Evolutionary conservation across 305 asterid species (phyloP).

Genomic region (Fraxinus nigra): DNA sequence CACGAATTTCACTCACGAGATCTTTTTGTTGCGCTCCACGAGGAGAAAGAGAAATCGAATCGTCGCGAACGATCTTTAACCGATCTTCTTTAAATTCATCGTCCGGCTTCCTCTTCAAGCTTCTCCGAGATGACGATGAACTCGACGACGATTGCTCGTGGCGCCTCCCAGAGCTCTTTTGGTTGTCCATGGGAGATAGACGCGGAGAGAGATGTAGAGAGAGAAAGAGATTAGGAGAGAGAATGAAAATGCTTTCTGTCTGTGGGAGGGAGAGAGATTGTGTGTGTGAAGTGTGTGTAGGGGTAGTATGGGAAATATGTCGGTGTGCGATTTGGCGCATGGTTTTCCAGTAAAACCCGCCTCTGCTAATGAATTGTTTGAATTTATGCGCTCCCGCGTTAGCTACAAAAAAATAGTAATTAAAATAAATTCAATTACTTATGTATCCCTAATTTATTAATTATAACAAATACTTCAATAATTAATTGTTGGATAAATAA

Average conservation of each 20-base stretch:
- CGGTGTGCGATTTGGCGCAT: neutral
- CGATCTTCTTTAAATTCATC: slow-evolving; percentile 62
- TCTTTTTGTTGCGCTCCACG: slow-evolving; percentile 54
- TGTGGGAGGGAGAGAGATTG: slow-evolving; percentile 4
- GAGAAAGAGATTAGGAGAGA: slow-evolving; percentile 29
- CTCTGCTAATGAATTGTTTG: neutral
- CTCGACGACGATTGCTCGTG: slow-evolving; percentile 53
- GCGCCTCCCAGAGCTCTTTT: slow-evolving; percentile 57
- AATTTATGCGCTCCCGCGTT: neutral
- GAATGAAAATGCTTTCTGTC: slow-evolving; percentile 3
- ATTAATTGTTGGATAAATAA: too few relatives aligned
- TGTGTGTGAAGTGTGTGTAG: neutral
- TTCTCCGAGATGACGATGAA: slow-evolving; percentile 51
- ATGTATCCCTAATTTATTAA: neutral
- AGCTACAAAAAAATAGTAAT: neutral
- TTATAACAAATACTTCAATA: neutral
- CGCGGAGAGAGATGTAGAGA: slow-evolving; percentile 17
- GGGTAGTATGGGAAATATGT: neutral
- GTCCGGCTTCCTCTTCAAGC: slow-evolving; percentile 81
- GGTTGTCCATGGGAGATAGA: slow-evolving; percentile 65
- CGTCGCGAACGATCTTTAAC: slow-evolving; percentile 41
- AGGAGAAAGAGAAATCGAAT: slow-evolving; percentile 34
- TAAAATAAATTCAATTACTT: neutral
- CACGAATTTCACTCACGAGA: slow-evolving; percentile 59
- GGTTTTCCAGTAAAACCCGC: neutral